Evolutionary conservation across 1,284 basidiomycete species (phyloP).

Genomic region (Gymnopus androsaceus): DNA sequence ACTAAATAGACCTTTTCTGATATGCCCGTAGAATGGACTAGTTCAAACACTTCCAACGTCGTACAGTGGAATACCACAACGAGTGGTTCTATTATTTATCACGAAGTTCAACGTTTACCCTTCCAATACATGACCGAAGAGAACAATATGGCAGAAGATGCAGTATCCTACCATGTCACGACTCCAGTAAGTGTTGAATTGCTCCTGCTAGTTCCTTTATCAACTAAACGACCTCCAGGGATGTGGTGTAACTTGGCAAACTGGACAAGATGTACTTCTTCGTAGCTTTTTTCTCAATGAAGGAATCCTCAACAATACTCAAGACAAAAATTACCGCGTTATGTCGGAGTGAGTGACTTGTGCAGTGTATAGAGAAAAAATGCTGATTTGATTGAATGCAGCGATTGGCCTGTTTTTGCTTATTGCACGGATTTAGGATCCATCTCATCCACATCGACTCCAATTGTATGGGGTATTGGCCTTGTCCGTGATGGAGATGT

Average conservation of each 20-base stretch:
- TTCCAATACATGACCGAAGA: slow-evolving; percentile 1
- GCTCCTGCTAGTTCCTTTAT: neutral
- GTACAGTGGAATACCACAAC: slow-evolving; percentile 14
- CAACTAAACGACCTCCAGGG: slow-evolving; percentile 25
- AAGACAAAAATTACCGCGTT: slow-evolving; percentile 47
- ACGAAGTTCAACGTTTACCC: slow-evolving; percentile 32
- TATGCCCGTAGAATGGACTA: slow-evolving; percentile 14
- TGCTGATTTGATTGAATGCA: slow-evolving; percentile 22
- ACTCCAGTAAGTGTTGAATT: slow-evolving; percentile 32
- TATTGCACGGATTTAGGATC: slow-evolving; percentile 12
- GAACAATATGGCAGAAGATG: slow-evolving; percentile 6
- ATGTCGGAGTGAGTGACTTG: neutral
- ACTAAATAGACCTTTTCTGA: neutral
- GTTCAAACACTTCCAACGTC: neutral
- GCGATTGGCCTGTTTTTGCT: slow-evolving; percentile 10
- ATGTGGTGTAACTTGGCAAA: slow-evolving; percentile 45
- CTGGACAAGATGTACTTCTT: slow-evolving; percentile 45
- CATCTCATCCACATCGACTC: slow-evolving; percentile 21
- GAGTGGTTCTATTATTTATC: slow-evolving; percentile 36
- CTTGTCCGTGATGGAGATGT: slow-evolving; percentile 1
- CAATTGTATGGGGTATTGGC: slow-evolving; percentile 10
- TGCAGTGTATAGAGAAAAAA: neutral
- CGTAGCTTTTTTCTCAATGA: slow-evolving; percentile 46
- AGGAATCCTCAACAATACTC: slow-evolving; percentile 42
- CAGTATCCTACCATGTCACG: slow-evolving; percentile 2